These are phyloP conservation scores for Schizonepeta tenuifolia DNA, from an alignment of 257 asterid species.

Conservation along the genomic window DNA sequence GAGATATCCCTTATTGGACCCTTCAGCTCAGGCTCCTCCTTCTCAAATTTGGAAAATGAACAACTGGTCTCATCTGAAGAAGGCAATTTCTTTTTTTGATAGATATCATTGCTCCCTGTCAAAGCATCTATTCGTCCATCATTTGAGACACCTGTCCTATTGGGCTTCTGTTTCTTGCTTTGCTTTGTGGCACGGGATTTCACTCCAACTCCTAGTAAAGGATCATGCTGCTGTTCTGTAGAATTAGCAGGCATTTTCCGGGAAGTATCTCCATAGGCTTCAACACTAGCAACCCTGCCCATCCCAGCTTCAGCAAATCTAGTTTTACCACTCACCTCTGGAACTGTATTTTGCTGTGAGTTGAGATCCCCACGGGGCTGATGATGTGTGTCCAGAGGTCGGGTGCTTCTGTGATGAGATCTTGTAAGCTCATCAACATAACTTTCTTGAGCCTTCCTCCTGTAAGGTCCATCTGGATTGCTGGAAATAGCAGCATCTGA, in stretches of 20 bases:
- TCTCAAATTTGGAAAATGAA: constrained; percentile 75
- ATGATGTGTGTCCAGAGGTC: constrained; percentile 49
- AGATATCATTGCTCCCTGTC: constrained; percentile 55
- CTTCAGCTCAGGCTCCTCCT: constrained; percentile 83
- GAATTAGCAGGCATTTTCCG: constrained; percentile 47
- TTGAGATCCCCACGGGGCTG: constrained; percentile 52
- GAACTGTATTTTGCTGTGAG: constrained; percentile 46
- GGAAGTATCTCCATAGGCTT: constrained; percentile 49
- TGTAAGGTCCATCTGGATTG: constrained; percentile 53
- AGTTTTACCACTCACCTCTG: constrained; percentile 51
- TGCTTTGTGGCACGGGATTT: constrained; percentile 54
- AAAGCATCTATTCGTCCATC: constrained; percentile 57
- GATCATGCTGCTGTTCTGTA: constrained; percentile 57
- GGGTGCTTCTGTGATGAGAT: constrained; percentile 54
- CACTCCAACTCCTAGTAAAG: constrained; percentile 47
- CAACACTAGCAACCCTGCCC: constrained; percentile 46
- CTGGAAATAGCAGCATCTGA: constrained; percentile 46
- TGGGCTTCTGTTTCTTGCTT: constrained; percentile 60
- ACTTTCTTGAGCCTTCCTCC: constrained; percentile 57
- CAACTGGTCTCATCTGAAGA: constrained; percentile 68
- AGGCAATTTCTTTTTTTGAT: constrained; percentile 61
- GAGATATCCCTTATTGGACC: constrained; percentile 70
- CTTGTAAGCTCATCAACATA: constrained; percentile 56
- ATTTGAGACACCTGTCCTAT: constrained; percentile 51
- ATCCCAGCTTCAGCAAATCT: constrained; percentile 50